phyloP scores from a whole-genome alignment of 148 eudicot species.

The Diospyros lotus region DNA sequence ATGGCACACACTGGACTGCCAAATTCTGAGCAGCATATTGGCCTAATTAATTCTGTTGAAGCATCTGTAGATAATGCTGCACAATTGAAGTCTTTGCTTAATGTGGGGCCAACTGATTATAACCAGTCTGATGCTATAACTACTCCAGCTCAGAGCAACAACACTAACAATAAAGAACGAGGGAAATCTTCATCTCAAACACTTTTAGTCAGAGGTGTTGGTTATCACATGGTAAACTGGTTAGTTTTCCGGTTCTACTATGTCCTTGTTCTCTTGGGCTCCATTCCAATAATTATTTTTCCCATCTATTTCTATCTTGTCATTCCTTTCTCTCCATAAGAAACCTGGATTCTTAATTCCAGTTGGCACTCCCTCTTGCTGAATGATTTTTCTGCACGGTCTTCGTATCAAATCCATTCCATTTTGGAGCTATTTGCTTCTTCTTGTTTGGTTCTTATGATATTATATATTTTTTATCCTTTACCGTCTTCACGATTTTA shows the following conservation, averaged over 20 bases:
- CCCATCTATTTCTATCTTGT: not conserved
- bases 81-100: conserved; percentile 27
- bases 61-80: conserved; percentile 26
- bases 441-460: not conserved
- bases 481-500: not conserved
- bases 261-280: not conserved
- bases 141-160: conserved; percentile 35
- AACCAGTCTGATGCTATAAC: conserved; percentile 30
- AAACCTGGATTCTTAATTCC: not conserved
- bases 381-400: not conserved
- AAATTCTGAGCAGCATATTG: conserved; percentile 36
- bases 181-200: conserved; percentile 53
- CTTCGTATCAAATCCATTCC: not conserved
- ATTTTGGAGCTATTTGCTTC: conserved; percentile 2
- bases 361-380: not conserved
- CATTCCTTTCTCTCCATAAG: not conserved
- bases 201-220: conserved; percentile 61
- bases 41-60: conserved; percentile 32
- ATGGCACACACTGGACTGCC: conserved; percentile 24
- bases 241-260: conserved; percentile 30
- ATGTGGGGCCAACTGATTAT: conserved; percentile 29
- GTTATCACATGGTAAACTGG: conserved; percentile 99
- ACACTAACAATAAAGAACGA: conserved; percentile 47
- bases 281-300: not conserved
- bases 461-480: not conserved